A percentile compares a stretch with the other conserved stretches of the same genome.
phyloP scores from a whole-genome alignment of 192 early-diverging fungal genomes.

The Globomyces pollinis-pini region DNA sequence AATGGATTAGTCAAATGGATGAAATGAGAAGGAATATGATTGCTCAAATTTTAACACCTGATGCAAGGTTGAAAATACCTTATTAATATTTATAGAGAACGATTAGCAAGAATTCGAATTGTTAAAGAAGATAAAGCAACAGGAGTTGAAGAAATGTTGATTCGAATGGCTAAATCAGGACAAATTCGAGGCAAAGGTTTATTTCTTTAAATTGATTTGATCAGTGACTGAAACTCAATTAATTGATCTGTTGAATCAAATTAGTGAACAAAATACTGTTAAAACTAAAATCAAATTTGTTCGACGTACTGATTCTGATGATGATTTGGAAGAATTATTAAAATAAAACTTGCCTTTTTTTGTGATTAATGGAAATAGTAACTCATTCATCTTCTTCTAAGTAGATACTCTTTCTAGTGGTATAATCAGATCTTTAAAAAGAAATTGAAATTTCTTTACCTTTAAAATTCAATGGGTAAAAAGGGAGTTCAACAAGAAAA shows the following conservation, averaged over 20 bases:
- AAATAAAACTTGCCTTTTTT: too few relatives aligned
- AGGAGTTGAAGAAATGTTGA: slow-evolving; percentile 80
- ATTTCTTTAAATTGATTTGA: too few relatives aligned
- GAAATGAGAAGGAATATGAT: slow-evolving; percentile 77
- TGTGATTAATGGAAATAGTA: neutral
- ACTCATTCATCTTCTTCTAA: too few relatives aligned
- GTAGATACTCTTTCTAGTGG: too few relatives aligned
- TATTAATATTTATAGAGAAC: slow-evolving; percentile 69
- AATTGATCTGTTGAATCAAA: slow-evolving; percentile 75
- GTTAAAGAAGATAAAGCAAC: slow-evolving; percentile 85
- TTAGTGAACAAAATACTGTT: slow-evolving; percentile 62
- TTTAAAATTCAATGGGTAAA: too few relatives aligned
- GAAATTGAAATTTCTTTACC: too few relatives aligned
- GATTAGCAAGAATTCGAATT: slow-evolving; percentile 82
- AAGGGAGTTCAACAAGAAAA: too few relatives aligned
- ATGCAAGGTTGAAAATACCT: slow-evolving; percentile 79
- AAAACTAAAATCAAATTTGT: slow-evolving; percentile 69
- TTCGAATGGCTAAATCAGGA: slow-evolving; percentile 80
- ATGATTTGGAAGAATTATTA: slow-evolving; percentile 7
- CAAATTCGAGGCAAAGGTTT: slow-evolving; percentile 65
- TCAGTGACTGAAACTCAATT: slow-evolving; percentile 76
- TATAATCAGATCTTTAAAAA: too few relatives aligned
- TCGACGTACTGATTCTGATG: neutral
- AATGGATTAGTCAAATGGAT: slow-evolving; percentile 68
- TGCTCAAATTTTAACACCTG: slow-evolving; percentile 40